Conservation (phyloP, 805 yeast species). For the Yamadazyma olivae region DNA sequence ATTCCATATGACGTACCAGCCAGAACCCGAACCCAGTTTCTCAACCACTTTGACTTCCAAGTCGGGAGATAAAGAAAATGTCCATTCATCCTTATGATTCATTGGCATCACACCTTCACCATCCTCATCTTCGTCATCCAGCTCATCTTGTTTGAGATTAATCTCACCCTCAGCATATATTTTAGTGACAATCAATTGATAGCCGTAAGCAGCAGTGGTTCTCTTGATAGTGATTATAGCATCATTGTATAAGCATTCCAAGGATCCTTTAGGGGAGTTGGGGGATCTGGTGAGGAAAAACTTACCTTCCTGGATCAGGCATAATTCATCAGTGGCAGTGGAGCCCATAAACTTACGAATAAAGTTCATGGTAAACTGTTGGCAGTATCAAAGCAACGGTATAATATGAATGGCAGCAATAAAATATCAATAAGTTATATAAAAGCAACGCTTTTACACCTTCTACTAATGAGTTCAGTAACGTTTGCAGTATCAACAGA, state of each 20-base stretch:
- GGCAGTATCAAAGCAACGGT: neutral
- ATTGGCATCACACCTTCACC: conserved; percentile 16
- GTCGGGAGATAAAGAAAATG: conserved; percentile 61
- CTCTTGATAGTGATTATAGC: conserved; percentile 71
- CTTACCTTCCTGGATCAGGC: conserved; percentile 75
- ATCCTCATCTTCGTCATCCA: conserved; percentile 32
- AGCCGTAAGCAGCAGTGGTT: conserved; percentile 61
- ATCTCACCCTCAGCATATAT: conserved; percentile 69
- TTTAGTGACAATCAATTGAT: conserved; percentile 68
- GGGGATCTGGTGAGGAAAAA: conserved; percentile 71
- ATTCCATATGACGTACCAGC: conserved; percentile 60
- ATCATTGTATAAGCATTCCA: conserved; percentile 79
- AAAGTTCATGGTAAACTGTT: conserved; percentile 71
- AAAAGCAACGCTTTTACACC: too few species aligned
- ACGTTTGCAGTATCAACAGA: too few species aligned
- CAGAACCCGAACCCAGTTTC: too few species aligned
- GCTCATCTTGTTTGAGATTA: conserved; percentile 41
- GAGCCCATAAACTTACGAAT: conserved; percentile 61
- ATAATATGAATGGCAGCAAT: too few species aligned
- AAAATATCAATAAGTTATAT: too few species aligned
- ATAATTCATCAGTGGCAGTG: conserved; percentile 56
- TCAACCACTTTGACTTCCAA: conserved; percentile 53
- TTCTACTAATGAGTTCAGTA: too few species aligned
- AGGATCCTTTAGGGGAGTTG: conserved; percentile 80
- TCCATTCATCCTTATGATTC: conserved; percentile 60